Evolutionary conservation across 441 rosid species (phyloP).

Genomic region (Theobroma grandiflorum): DNA sequence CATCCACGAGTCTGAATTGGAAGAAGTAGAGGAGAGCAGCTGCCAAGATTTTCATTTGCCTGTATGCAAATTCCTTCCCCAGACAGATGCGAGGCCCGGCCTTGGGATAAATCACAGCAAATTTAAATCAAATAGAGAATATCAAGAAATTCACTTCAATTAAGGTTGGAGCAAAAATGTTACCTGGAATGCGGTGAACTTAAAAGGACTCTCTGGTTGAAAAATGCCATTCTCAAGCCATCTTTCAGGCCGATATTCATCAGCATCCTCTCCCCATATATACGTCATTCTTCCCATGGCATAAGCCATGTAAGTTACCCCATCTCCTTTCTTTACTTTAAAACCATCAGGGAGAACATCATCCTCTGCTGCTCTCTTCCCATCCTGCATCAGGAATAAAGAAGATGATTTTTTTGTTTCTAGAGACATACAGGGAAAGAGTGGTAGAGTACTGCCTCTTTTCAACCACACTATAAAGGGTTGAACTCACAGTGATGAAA

Average conservation of each 20-base stretch:
- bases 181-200: constrained; percentile 60
- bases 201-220: constrained; percentile 47
- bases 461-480: too few species aligned
- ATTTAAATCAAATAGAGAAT: not conserved
- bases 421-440: not conserved
- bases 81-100: constrained; percentile 51
- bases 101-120: constrained; percentile 18
- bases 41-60: constrained; percentile 37
- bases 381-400: constrained; percentile 40
- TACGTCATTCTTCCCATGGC: constrained; percentile 59
- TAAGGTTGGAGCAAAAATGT: not conserved
- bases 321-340: constrained; percentile 50
- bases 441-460: not conserved
- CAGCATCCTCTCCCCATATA: constrained; percentile 55
- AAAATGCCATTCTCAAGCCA: constrained; percentile 47
- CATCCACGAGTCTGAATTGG: constrained; percentile 29
- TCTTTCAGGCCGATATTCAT: constrained; percentile 51
- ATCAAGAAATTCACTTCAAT: not conserved
- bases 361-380: constrained; percentile 39
- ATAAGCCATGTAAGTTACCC: constrained; percentile 41
- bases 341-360: constrained; percentile 54
- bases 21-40: constrained; percentile 30
- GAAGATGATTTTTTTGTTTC: not conserved
- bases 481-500: too few species aligned
- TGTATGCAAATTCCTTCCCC: constrained; percentile 51